phyloP scores from a whole-genome alignment of 2,329 filamentous ascomycete genomes.

The Aureobasidium sp. region DNA sequence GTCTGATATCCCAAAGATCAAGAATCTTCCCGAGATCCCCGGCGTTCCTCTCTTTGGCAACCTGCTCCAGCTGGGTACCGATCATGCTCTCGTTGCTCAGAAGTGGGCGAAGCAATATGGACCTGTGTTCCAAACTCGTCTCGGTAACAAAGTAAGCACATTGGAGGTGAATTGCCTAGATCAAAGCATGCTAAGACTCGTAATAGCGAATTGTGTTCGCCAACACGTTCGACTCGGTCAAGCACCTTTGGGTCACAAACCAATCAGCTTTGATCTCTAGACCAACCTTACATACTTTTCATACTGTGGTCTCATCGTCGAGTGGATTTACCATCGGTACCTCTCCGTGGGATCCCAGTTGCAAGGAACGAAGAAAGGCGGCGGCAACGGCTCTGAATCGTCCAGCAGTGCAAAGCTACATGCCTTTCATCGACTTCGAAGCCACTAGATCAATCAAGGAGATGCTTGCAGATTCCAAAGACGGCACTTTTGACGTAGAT shows the following conservation, averaged over 20 bases:
- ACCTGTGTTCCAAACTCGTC: conserved; percentile 43
- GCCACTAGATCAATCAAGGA: conserved; percentile 65
- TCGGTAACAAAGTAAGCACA: conserved; percentile 57
- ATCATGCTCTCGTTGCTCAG: conserved; percentile 41
- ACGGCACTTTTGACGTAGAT: conserved; percentile 59
- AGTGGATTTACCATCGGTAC: conserved; percentile 79
- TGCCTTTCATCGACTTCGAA: conserved; percentile 77
- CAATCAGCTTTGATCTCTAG: conserved; percentile 72
- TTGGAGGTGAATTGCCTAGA: neutral
- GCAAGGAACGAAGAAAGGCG: conserved; percentile 68
- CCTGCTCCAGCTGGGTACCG: conserved; percentile 39
- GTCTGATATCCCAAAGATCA: conserved; percentile 44
- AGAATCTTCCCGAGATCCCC: conserved; percentile 41
- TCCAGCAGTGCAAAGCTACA: conserved; percentile 68
- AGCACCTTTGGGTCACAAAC: conserved; percentile 69
- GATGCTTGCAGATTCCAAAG: conserved; percentile 56
- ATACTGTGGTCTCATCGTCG: conserved; percentile 67
- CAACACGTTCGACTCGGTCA: conserved; percentile 69
- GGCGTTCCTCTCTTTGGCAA: conserved; percentile 43
- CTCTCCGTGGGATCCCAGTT: conserved; percentile 76
- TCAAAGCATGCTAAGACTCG: neutral
- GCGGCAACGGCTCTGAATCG: conserved; percentile 72
- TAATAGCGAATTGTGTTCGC: conserved; percentile 65
- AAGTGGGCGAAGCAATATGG: conserved; percentile 43
- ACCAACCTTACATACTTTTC: conserved; percentile 73